phyloP scores from a whole-genome alignment of 768 basidiomycete species.

The Rhizopogon vesiculosus region DNA sequence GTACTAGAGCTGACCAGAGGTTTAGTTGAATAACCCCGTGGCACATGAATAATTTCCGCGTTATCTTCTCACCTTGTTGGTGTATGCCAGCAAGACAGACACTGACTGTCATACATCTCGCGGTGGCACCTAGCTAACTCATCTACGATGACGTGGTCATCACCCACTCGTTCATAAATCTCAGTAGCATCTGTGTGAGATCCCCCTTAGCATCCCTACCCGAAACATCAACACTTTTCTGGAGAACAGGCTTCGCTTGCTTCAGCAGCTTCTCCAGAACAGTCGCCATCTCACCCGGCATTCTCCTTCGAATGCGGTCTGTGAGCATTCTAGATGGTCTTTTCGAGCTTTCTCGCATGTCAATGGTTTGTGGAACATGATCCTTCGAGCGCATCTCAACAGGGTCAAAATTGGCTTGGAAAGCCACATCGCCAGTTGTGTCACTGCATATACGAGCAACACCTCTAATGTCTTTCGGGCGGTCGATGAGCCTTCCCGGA shows the following conservation, averaged over 20 bases:
- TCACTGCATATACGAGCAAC: slow-evolving; percentile 64
- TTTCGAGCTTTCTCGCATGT: slow-evolving; percentile 23
- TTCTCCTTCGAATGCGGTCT: slow-evolving; percentile 64
- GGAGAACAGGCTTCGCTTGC: slow-evolving; percentile 60
- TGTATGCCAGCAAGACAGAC: no score
- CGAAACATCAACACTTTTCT: slow-evolving; percentile 49
- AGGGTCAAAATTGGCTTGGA: slow-evolving; percentile 61
- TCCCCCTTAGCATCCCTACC: slow-evolving; percentile 42
- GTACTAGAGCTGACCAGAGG: no score
- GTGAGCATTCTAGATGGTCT: slow-evolving; percentile 51
- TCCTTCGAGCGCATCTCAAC: slow-evolving; percentile 39
- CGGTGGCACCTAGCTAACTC: background rate
- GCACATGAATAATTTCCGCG: no score
- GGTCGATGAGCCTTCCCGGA: slow-evolving; percentile 52
- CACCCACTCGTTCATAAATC: slow-evolving; percentile 63
- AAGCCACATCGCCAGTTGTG: slow-evolving; percentile 77
- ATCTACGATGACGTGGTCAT: slow-evolving; percentile 26
- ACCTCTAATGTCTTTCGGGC: slow-evolving; percentile 63
- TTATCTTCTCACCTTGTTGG: no score
- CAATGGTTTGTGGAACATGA: slow-evolving; percentile 9
- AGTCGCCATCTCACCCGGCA: slow-evolving; percentile 75
- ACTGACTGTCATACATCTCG: no score
- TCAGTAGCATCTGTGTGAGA: slow-evolving; percentile 53
- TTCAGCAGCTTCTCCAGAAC: slow-evolving; percentile 65
- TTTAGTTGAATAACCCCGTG: no score